Conservation (phyloP, 768 basidiomycete species). For the Russula dissimulans region DNA sequence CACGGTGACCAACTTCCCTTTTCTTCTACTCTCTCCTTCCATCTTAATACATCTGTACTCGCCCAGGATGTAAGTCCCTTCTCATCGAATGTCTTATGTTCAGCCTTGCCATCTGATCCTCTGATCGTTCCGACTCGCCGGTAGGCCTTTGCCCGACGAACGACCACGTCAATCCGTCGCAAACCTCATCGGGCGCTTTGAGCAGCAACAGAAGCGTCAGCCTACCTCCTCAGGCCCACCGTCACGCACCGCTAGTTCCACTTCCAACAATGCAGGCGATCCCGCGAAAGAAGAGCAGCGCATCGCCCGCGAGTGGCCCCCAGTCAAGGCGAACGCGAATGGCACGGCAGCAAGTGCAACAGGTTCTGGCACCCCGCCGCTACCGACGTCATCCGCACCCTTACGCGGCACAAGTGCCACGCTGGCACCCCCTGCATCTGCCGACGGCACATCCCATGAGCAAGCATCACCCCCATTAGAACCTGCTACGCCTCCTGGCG, state of each 20-base stretch:
- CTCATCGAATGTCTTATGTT: neutral
- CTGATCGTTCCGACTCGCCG: neutral
- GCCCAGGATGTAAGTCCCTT: slow-evolving; percentile 8
- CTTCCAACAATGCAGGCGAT: slow-evolving; percentile 56
- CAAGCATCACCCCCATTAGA: neutral
- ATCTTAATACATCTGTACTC: neutral
- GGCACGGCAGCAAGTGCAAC: neutral
- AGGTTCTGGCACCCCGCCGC: neutral
- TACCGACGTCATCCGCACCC: neutral
- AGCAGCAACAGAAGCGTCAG: slow-evolving; percentile 62
- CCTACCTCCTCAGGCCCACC: slow-evolving; percentile 24
- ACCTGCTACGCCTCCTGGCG: neutral
- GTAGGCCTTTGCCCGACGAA: slow-evolving; percentile 81
- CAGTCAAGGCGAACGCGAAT: slow-evolving; percentile 16
- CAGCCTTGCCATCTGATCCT: neutral
- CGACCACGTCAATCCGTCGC: slow-evolving; percentile 80
- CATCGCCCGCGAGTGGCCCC: slow-evolving; percentile 76
- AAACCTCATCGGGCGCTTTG: slow-evolving; percentile 84
- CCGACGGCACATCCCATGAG: neutral
- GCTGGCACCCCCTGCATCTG: neutral
- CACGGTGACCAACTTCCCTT: neutral
- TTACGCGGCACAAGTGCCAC: neutral
- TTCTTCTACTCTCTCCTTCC: neutral
- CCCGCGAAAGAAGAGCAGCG: slow-evolving; percentile 55
- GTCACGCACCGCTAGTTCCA: slow-evolving; percentile 57